phyloP scores from a whole-genome alignment of 805 yeast species.

The Kazachstania bromeliacearum region DNA sequence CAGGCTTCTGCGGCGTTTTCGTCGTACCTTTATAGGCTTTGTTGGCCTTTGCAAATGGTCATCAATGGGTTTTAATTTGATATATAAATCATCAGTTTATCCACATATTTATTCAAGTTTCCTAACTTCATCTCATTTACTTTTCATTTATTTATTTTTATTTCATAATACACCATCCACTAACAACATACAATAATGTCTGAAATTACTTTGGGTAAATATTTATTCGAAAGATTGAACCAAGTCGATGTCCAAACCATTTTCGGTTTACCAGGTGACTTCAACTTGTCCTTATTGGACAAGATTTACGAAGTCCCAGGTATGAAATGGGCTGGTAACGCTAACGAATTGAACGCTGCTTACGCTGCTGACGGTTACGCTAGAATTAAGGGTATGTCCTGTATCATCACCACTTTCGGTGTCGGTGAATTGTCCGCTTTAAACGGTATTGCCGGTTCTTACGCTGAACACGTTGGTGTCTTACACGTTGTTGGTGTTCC shows the following conservation, averaged over 20 bases:
- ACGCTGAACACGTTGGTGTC: constrained; percentile 82
- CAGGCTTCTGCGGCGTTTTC: neutral
- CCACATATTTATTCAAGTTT: constrained; percentile 1
- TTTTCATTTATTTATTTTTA: neutral
- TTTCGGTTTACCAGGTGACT: constrained; percentile 78
- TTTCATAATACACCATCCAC: constrained; percentile 1
- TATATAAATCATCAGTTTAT: constrained; percentile 1
- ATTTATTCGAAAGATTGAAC: constrained; percentile 66
- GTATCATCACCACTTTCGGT: constrained; percentile 78
- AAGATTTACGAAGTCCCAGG: constrained; percentile 67
- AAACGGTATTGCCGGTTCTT: constrained; percentile 82
- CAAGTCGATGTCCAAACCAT: constrained; percentile 63
- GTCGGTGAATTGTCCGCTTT: constrained; percentile 82
- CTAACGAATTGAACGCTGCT: constrained; percentile 84
- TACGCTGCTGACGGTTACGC: constrained; percentile 81
- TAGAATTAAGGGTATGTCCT: constrained; percentile 66
- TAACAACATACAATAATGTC: constrained; percentile 29
- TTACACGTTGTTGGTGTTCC: constrained; percentile 85
- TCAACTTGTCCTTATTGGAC: constrained; percentile 63
- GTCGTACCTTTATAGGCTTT: neutral
- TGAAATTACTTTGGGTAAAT: constrained; percentile 61
- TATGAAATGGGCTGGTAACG: constrained; percentile 83
- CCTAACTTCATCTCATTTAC: neutral
- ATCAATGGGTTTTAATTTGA: neutral
- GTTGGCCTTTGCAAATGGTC: neutral